Evolutionary conservation across 2,329 filamentous ascomycete genomes (phyloP), one percentile per base, ranked within the genome.

Genomic region (Paracorniculantispora psalliotae): DNA sequence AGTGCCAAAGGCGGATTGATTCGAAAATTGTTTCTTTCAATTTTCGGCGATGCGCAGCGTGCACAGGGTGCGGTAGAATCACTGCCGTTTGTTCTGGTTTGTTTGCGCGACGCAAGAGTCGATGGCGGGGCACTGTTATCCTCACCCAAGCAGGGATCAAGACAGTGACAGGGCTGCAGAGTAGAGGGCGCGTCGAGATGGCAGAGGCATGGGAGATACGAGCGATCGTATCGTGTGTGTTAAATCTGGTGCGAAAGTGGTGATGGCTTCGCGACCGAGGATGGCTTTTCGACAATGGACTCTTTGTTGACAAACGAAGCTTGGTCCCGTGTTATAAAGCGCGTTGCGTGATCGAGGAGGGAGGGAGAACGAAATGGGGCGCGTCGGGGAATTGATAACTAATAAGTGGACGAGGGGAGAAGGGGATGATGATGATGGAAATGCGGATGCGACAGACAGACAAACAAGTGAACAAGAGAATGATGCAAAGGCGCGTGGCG

Each of bases 121-220:
- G 30, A 48, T 48, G 53, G 53, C 43, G 43, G 53, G 53, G 43
- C 30, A 48, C 35, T 41, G 17, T 47, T 13, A 28, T 33, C 12
- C 46, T 35, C 10, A 35, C 10, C 10, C 33, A 28, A 25, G 41
- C 41, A 37, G 19, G 41, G 52, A 41, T 57, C 44, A 57, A 19
- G 54, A 57, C 10, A 49, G 33, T 17, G 54, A 48, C 44, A 57
- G 44, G 23, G 43, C 54, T 50, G 55, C 35, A 26, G 46, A 50
- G 46, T 57, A 57, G 12, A 44, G 33, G 25, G 46, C 47, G 55
- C 47, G 47, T 57, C 46, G 55, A 33, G 37, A 33, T 51, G 12
- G 30, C 55, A 43, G 55, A 51, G 49, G 55, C 55, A 51, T 57
- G 47, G 8, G 44, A n/a, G 33, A 57, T 50, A 44, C 46, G 47